phyloP scores from a whole-genome alignment of 345 rosid species.

The Citrus hindsii region DNA sequence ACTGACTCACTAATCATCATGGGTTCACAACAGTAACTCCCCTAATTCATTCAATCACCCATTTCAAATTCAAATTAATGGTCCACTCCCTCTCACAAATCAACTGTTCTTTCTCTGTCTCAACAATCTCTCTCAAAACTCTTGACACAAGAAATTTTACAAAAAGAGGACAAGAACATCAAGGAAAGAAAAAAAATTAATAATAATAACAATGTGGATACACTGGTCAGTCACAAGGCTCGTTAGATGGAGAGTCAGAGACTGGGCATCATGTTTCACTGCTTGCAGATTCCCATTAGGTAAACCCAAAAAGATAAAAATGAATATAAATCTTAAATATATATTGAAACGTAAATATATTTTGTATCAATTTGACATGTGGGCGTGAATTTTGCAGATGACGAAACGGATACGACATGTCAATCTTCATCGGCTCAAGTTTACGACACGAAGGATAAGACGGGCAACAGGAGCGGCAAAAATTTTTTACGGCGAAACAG shows the following conservation, averaged over 20 bases:
- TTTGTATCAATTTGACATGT: neutral
- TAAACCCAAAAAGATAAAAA: constrained; percentile 2
- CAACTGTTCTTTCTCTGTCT: constrained; percentile 15
- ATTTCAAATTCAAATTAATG: constrained; percentile 50
- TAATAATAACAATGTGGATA: constrained; percentile 29
- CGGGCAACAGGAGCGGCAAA: constrained; percentile 18
- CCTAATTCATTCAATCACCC: constrained; percentile 26
- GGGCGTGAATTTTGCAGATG: constrained; percentile 22
- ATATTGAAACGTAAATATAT: no score
- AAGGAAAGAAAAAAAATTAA: neutral
- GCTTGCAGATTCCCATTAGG: constrained; percentile 53
- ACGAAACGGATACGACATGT: constrained; percentile 26
- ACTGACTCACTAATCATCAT: constrained; percentile 33
- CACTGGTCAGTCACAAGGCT: constrained; percentile 46
- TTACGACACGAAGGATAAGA: constrained; percentile 10
- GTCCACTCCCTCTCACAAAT: constrained; percentile 25
- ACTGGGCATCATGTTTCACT: constrained; percentile 64
- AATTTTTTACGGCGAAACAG: constrained; percentile 21
- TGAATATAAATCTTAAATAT: no score
- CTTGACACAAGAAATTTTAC: neutral
- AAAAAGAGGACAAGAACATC: neutral
- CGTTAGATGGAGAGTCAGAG: constrained; percentile 57
- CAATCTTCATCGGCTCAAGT: constrained; percentile 14
- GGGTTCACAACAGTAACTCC: constrained; percentile 34
- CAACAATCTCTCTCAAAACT: constrained; percentile 5